phyloP scores from a whole-genome alignment of 2,329 filamentous ascomycete genomes.

The Colletotrichum siamense region DNA sequence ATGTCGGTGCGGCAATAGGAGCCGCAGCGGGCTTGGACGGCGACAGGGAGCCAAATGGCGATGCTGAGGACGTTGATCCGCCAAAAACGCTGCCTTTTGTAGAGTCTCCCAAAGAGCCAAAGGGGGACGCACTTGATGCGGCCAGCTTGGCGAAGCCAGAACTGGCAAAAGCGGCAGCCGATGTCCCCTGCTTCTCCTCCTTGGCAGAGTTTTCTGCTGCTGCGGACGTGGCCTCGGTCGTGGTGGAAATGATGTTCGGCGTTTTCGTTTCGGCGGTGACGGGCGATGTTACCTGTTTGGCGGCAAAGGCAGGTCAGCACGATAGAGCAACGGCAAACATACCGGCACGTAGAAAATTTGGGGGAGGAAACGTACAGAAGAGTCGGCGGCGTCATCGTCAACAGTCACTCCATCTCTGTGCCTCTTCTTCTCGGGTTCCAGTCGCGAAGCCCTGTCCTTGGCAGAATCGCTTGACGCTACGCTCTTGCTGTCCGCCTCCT shows the following conservation, averaged over 20 bases:
- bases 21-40: conserved; percentile 30
- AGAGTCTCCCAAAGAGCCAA: conserved; percentile 57
- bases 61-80: conserved; percentile 20
- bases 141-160: conserved; percentile 74
- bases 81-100: conserved; percentile 57
- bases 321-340: not conserved
- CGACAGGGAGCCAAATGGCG: conserved; percentile 37
- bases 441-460: conserved; percentile 50
- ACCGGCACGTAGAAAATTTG: too few relatives aligned
- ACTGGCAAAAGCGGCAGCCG: conserved; percentile 67
- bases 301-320: not conserved
- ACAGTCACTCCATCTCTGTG: conserved; percentile 56
- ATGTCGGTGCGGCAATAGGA: conserved; percentile 43
- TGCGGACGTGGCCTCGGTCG: conserved; percentile 30
- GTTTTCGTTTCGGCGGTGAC: not conserved
- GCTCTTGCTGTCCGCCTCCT: conserved; percentile 49
- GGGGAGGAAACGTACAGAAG: not conserved
- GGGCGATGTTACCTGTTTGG: not conserved
- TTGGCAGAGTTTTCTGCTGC: not conserved
- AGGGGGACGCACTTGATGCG: conserved; percentile 65
- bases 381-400: not conserved
- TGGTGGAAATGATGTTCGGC: conserved; percentile 2
- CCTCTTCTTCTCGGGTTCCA: conserved; percentile 70
- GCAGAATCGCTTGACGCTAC: conserved; percentile 48
- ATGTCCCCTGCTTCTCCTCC: conserved; percentile 42